phyloP scores from a whole-genome alignment of 768 basidiomycete genomes.

The Pisolithus sp. region DNA sequence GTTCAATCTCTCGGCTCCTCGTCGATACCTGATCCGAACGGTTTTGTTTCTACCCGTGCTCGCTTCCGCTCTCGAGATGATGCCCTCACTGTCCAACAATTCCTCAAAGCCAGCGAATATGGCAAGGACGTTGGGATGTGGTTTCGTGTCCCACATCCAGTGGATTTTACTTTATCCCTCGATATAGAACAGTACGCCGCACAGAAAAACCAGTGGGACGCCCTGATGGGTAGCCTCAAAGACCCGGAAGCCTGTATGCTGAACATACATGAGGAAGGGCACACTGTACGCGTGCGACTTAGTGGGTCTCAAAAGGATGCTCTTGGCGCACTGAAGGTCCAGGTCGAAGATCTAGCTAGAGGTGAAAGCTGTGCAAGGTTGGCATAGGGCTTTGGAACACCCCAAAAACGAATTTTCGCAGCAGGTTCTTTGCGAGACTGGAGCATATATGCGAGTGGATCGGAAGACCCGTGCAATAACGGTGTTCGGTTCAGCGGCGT shows the following conservation, averaged over 20 bases:
- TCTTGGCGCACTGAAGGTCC: slow-evolving; percentile 51
- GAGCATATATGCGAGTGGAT: slow-evolving; percentile 41
- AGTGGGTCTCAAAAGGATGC: slow-evolving; percentile 46
- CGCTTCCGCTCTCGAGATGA: slow-evolving; percentile 46
- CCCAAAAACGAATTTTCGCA: slow-evolving; percentile 28
- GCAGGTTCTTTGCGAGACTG: slow-evolving; percentile 29
- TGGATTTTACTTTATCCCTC: slow-evolving; percentile 46
- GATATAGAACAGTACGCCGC: slow-evolving; percentile 44
- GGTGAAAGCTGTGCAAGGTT: slow-evolving; percentile 45
- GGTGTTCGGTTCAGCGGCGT: slow-evolving; percentile 37
- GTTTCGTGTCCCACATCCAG: slow-evolving; percentile 40
- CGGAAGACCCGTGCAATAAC: slow-evolving; percentile 39
- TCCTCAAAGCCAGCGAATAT: slow-evolving; percentile 29
- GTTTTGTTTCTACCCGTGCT: slow-evolving; percentile 32
- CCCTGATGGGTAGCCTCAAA: slow-evolving; percentile 31
- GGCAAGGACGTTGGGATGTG: slow-evolving; percentile 30
- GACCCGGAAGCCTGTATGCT: slow-evolving; percentile 33
- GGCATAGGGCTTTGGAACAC: slow-evolving; percentile 41
- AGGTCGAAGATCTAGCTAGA: slow-evolving; percentile 47
- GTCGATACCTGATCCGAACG: slow-evolving; percentile 18
- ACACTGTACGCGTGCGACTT: slow-evolving; percentile 35
- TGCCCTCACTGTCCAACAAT: slow-evolving; percentile 35
- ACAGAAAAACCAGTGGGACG: slow-evolving; percentile 45
- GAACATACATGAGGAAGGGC: slow-evolving; percentile 21
- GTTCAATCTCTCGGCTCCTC: slow-evolving; percentile 11